phyloP scores from a whole-genome alignment of 768 basidiomycete species.

The Termitomyces sp. region DNA sequence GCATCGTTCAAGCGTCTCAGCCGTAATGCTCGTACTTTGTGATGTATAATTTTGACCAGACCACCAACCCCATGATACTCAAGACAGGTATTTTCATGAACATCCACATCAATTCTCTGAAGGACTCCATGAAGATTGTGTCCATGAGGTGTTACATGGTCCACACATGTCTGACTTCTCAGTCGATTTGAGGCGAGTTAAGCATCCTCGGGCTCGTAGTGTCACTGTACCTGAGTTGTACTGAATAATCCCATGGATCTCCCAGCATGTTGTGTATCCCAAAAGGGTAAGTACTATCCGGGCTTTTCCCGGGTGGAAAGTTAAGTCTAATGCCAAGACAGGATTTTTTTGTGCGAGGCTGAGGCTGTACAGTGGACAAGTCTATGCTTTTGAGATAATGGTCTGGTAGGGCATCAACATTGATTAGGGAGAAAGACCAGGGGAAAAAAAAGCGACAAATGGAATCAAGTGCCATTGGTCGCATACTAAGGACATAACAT shows the following conservation, averaged over 20 bases:
- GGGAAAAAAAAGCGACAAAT: too few relatives aligned
- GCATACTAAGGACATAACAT: too few relatives aligned
- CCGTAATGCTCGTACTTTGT: not conserved
- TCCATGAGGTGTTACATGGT: not conserved
- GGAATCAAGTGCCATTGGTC: too few relatives aligned
- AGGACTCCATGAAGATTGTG: conserved; percentile 9
- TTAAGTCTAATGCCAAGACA: conserved; percentile 14
- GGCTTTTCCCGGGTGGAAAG: conserved; percentile 16
- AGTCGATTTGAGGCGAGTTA: not conserved
- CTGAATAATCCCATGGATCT: conserved; percentile 19
- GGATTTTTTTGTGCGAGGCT: not conserved
- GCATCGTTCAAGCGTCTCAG: conserved; percentile 13
- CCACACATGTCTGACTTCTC: not conserved
- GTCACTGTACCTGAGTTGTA: not conserved
- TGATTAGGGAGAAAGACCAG: not conserved
- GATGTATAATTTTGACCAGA: not conserved
- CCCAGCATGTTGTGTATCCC: conserved; percentile 15
- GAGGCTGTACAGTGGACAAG: not conserved
- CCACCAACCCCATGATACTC: conserved; percentile 13
- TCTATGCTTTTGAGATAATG: too few relatives aligned
- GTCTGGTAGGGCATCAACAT: not conserved
- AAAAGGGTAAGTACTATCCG: conserved; percentile 20
- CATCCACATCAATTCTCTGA: conserved; percentile 3
- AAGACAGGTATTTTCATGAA: conserved; percentile 9
- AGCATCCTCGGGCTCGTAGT: not conserved